Percentiles rank a stretch among this genome's conserved stretches.
Evolutionary conservation across 2,329 filamentous ascomycete genomes (phyloP).

Genomic region (Incumbomyces delicatus): DNA sequence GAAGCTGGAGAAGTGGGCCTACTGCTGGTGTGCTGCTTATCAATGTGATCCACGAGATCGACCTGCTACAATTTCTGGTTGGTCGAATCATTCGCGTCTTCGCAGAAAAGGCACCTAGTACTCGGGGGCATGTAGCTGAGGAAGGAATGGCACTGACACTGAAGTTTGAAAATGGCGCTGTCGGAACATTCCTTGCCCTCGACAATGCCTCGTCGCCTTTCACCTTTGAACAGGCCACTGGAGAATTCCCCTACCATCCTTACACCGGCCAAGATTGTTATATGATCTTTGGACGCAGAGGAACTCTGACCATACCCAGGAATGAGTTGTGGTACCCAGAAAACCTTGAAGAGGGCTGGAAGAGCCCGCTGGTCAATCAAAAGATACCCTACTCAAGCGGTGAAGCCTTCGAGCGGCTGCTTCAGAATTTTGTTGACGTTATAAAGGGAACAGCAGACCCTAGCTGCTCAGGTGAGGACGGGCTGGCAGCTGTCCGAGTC

Average conservation of each 20-base stretch:
- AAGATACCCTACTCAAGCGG: not conserved
- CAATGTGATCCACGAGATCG: slow-evolving; percentile 12
- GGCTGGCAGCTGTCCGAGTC: slow-evolving; percentile 8
- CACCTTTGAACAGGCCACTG: slow-evolving; percentile 6
- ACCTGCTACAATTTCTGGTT: slow-evolving; percentile 11
- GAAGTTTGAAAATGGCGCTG: slow-evolving; percentile 8
- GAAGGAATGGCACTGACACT: slow-evolving; percentile 9
- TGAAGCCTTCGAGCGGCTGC: slow-evolving; percentile 7
- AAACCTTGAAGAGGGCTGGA: slow-evolving; percentile 1
- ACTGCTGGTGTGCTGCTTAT: slow-evolving; percentile 7
- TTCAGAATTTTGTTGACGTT: slow-evolving; percentile 7
- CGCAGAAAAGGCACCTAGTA: not conserved
- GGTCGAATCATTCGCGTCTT: slow-evolving; percentile 1
- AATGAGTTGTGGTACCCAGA: slow-evolving; percentile 4
- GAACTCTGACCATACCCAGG: slow-evolving; percentile 9
- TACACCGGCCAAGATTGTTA: slow-evolving; percentile 8
- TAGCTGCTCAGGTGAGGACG: slow-evolving; percentile 8
- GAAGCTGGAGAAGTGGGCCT: not conserved
- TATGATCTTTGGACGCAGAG: slow-evolving; percentile 9
- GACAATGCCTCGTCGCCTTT: slow-evolving; percentile 9
- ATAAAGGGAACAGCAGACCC: slow-evolving; percentile 6
- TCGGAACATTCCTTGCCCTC: slow-evolving; percentile 10
- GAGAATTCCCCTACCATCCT: slow-evolving; percentile 5
- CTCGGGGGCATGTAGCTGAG: slow-evolving; percentile 6
- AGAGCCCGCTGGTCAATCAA: not conserved